phyloP scores from a whole-genome alignment of 2,329 filamentous ascomycete genomes.

The Metarhizium guizhouense region DNA sequence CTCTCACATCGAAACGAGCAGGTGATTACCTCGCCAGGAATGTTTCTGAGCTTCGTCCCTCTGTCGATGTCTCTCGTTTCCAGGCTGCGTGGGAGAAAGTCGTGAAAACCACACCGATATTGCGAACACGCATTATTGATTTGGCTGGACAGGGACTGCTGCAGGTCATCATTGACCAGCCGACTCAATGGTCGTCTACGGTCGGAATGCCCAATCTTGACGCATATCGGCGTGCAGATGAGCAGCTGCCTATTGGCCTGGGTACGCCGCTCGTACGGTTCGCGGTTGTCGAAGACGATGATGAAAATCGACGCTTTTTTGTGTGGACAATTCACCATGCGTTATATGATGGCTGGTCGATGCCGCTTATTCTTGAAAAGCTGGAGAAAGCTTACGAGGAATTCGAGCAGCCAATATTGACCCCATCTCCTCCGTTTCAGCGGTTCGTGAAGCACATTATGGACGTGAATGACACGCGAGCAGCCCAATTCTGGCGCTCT shows the following conservation, averaged over 20 bases:
- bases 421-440: too few species aligned
- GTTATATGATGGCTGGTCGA: neutral
- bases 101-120: neutral
- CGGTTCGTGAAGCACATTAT: too few species aligned
- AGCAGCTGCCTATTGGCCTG: neutral
- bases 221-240: too few species aligned
- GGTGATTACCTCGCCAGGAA: neutral
- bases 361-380: neutral
- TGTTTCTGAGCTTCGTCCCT: neutral
- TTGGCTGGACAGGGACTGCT: neutral
- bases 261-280: neutral
- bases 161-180: neutral
- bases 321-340: neutral
- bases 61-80: neutral
- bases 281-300: too few species aligned
- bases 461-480: too few species aligned
- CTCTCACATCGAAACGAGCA: neutral
- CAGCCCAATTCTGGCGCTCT: too few species aligned
- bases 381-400: neutral
- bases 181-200: neutral
- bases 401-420: neutral
- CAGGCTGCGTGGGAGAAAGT: neutral
- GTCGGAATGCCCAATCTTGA: too few species aligned
- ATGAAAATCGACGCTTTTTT: too few species aligned
- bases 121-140: conserved; percentile 1